phyloP scores from a whole-genome alignment of 306 rosid species.

The Prunus mira region DNA sequence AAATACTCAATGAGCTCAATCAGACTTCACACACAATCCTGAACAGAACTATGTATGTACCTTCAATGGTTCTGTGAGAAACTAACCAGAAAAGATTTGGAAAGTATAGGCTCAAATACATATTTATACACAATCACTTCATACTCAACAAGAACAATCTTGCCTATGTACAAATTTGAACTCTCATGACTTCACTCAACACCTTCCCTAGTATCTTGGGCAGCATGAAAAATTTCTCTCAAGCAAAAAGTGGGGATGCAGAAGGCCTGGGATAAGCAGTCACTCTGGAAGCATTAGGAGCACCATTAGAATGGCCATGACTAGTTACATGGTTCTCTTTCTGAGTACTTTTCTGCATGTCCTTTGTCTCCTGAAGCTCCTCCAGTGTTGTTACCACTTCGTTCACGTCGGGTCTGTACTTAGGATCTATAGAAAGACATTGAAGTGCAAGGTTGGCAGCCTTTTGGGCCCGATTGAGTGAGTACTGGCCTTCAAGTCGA shows the following conservation, averaged over 20 bases:
- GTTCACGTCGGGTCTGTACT: slow-evolving; percentile 73
- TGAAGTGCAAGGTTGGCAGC: slow-evolving; percentile 69
- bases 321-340: slow-evolving; percentile 25
- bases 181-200: background rate
- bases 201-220: background rate
- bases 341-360: slow-evolving; percentile 20
- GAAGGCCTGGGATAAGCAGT: slow-evolving; percentile 67
- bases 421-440: slow-evolving; percentile 65
- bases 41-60: background rate
- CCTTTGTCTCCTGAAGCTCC: slow-evolving; percentile 69
- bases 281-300: slow-evolving; percentile 23
- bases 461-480: slow-evolving; percentile 52
- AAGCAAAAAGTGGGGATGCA: slow-evolving; percentile 45
- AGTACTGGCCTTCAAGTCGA: slow-evolving; percentile 69
- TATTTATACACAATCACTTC: background rate
- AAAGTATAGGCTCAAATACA: background rate
- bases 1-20: background rate
- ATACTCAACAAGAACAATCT: slow-evolving; percentile 14
- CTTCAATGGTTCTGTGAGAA: background rate
- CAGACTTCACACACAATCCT: background rate
- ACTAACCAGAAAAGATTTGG: background rate
- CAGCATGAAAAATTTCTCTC: slow-evolving; percentile 11
- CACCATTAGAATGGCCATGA: background rate
- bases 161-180: slow-evolving; percentile 13
- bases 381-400: slow-evolving; percentile 72